Base-by-base conservation (phyloP, 2,329 filamentous ascomycete genomes). In the Thelonectria rubi region DNA sequence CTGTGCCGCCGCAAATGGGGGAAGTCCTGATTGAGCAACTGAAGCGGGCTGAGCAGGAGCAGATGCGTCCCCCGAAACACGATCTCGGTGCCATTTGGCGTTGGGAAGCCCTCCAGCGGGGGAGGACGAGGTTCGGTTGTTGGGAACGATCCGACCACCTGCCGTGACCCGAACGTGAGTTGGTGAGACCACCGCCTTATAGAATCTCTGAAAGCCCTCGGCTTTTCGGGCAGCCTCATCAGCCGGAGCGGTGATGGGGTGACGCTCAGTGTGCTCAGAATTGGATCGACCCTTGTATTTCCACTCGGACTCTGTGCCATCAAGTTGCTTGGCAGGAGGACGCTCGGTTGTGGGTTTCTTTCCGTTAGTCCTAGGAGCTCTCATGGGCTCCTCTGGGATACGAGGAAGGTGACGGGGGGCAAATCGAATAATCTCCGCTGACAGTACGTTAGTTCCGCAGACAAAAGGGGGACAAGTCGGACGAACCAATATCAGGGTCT, bases 181-280 rank as follows among this genome's bases (percentile, higher is more conserved):
- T 8, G 88, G 88, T 34, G 88, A 90, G 5, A 86, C 82, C n/a
- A 90, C 88, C 11, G 87, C 86, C 71, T 88, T 87, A 76, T 87
- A 89, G 71, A 90, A 90, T 54, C 84, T 81, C 72, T 88, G 84
- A 67, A 90, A 90, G n/a, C 88, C 88, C 72, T 89, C 86, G 34
- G 82, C 82, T 66, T 84, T 83, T 72, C 89, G 87, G 24, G 84
- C 82, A 39, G 74, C 75, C 34, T 84, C 73, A 9, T 81, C 84
- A 18, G 80, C 74, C 11, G 86, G 86, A 20, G 86, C 86, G 52
- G 82, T 76, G 37, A 86, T 76, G 7, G 85, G 84, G 48, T 83
- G 82, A 43, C 72, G 75, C 45, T 75, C 74, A 17, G 73, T 69
- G n/a, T 78, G 68, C 63, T 84, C 80, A 1, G 78, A 78, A 17